These are phyloP conservation scores for Metahyphopichia silvanorum DNA, from an alignment of 805 yeast genomes.

Conservation along the genomic window DNA sequence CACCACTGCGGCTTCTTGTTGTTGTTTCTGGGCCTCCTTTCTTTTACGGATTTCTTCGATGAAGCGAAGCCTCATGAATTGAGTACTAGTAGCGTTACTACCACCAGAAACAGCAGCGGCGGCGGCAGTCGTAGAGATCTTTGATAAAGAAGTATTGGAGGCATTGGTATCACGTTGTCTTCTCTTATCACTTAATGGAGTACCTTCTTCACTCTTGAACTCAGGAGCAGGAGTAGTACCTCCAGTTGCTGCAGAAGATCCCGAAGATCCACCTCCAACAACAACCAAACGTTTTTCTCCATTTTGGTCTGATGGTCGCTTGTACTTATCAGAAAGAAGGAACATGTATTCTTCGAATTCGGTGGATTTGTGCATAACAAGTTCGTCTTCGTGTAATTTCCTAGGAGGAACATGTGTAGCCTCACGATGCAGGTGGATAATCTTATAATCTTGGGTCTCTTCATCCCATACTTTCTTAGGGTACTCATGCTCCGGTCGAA, in stretches of 20 bases:
- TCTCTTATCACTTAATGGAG: conserved; percentile 4
- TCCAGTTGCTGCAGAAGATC: conserved; percentile 15
- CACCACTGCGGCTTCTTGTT: conserved; percentile 39
- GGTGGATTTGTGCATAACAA: conserved; percentile 58
- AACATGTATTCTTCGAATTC: conserved; percentile 90
- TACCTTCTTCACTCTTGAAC: conserved; percentile 5
- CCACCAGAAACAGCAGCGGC: conserved; percentile 10
- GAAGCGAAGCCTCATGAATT: conserved; percentile 82
- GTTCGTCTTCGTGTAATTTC: conserved; percentile 40
- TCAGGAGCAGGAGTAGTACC: conserved; percentile 13
- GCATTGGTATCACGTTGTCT: conserved; percentile 5
- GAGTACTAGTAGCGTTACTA: conserved; percentile 42
- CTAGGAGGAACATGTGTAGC: conserved; percentile 27
- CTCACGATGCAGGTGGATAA: conserved; percentile 29
- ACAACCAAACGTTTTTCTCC: conserved; percentile 37
- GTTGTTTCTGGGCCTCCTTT: conserved; percentile 44
- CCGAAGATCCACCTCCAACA: conserved; percentile 19
- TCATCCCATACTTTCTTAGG: conserved; percentile 46
- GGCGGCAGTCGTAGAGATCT: conserved; percentile 10
- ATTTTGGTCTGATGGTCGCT: conserved; percentile 31
- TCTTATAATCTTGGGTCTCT: conserved; percentile 27
- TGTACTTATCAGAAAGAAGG: conserved; percentile 37
- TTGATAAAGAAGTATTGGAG: background rate
- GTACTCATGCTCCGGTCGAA: conserved; percentile 45
- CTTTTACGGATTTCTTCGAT: conserved; percentile 82